These are phyloP conservation scores for Clitopilus passeckerianus DNA, from an alignment of 768 basidiomycete genomes.

Conservation along the genomic window DNA sequence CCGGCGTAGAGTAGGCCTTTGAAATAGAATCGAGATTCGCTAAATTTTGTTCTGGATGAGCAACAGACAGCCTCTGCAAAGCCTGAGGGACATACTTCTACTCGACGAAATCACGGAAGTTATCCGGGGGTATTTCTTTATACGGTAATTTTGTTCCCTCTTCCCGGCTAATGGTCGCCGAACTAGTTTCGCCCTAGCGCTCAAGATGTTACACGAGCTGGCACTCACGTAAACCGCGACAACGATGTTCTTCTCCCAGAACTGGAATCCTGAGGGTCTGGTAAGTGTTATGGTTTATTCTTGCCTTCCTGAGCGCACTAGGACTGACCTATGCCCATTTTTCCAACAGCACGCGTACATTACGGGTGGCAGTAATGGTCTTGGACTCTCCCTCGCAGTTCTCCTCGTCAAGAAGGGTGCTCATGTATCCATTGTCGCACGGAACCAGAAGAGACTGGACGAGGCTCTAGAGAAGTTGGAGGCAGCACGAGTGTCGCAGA, in stretches of 20 bases:
- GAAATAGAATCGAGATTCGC: too few species aligned
- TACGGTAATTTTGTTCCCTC: too few species aligned
- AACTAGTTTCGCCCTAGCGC: too few species aligned
- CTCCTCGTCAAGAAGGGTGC: conserved; percentile 67
- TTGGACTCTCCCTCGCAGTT: conserved; percentile 71
- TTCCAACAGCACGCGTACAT: conserved; percentile 75
- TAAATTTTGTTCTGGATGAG: too few species aligned
- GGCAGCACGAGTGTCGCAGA: conserved; percentile 50
- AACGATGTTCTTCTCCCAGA: conserved; percentile 12
- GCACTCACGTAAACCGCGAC: too few species aligned
- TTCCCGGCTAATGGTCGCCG: too few species aligned
- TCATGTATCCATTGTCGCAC: conserved; percentile 81
- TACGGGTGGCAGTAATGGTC: conserved; percentile 79
- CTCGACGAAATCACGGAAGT: too few species aligned
- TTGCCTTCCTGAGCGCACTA: conserved; percentile 46
- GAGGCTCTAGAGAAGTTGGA: conserved; percentile 59
- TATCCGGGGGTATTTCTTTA: too few species aligned
- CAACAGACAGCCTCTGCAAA: too few species aligned
- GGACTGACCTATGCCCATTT: conserved; percentile 44
- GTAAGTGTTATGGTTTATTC: conserved; percentile 14
- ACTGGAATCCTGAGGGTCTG: conserved; percentile 40
- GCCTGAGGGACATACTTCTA: too few species aligned
- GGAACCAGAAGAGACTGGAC: conserved; percentile 60
- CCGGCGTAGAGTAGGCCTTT: too few species aligned
- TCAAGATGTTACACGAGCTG: too few species aligned